A percentile compares a stretch with the other conserved stretches of the same genome.
phyloP scores from a whole-genome alignment of 257 asterid species.

The Solanum chaucha region DNA sequence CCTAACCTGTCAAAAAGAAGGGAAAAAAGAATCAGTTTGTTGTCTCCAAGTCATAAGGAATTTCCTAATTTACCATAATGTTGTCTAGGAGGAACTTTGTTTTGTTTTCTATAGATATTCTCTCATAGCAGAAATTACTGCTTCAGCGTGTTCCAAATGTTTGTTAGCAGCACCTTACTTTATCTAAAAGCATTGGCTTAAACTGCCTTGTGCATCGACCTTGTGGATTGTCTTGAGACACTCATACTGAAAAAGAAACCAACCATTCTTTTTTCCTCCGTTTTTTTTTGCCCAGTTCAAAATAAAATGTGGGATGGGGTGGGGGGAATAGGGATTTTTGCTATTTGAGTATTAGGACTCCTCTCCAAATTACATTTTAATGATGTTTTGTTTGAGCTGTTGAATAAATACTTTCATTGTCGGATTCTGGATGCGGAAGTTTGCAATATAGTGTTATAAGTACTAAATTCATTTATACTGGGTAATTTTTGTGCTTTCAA shows the following conservation, averaged over 20 bases:
- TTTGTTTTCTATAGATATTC: neutral
- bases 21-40: neutral
- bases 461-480: neutral
- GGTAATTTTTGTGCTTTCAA: neutral
- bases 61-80: neutral
- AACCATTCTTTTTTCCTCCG: neutral
- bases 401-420: neutral
- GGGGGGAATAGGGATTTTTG: neutral
- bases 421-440: neutral
- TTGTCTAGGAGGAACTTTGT: neutral
- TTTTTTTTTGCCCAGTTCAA: neutral
- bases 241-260: neutral
- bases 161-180: neutral
- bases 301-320: neutral
- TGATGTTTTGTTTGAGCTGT: neutral
- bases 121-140: neutral
- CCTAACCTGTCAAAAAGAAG: neutral
- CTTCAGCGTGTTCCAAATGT: neutral
- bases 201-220: neutral
- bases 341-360: neutral
- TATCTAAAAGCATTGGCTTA: neutral
- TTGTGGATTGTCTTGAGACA: neutral
- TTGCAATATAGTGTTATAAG: neutral
- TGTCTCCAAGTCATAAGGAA: neutral
- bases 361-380: neutral